These are phyloP conservation scores for Pyrenophora tritici-repentis DNA, from an alignment of 2,329 filamentous ascomycete genomes.

Conservation along the genomic window DNA sequence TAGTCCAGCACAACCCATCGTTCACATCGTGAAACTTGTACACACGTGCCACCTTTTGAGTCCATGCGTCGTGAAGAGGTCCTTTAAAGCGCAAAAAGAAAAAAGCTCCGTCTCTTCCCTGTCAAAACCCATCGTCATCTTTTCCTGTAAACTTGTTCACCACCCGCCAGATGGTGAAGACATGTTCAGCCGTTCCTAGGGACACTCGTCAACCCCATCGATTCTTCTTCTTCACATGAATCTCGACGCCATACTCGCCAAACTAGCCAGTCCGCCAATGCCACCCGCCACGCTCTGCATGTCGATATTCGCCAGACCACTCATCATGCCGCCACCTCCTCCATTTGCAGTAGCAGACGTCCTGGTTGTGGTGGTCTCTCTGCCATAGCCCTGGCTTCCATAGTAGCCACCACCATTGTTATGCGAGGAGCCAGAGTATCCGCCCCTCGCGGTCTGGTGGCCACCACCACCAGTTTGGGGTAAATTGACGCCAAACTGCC, in stretches of 20 bases:
- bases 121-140: not conserved
- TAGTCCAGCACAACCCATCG: not conserved
- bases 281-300: slow-evolving; percentile 41
- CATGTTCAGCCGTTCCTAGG: slow-evolving; percentile 18
- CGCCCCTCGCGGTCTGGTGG: slow-evolving; percentile 11
- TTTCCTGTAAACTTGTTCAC: slow-evolving; percentile 2
- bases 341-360: slow-evolving; percentile 21
- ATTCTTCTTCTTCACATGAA: slow-evolving; percentile 50
- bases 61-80: not conserved
- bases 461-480: slow-evolving; percentile 55
- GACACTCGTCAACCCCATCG: slow-evolving; percentile 5
- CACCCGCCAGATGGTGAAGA: slow-evolving; percentile 11
- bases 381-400: slow-evolving; percentile 52
- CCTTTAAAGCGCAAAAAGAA: not conserved
- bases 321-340: slow-evolving; percentile 33
- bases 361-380: slow-evolving; percentile 16
- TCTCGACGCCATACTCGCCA: slow-evolving; percentile 53
- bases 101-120: not conserved
- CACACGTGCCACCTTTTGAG: not conserved
- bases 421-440: slow-evolving; percentile 28
- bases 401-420: slow-evolving; percentile 49
- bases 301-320: slow-evolving; percentile 33
- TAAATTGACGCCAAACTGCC: slow-evolving; percentile 77
- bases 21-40: not conserved
- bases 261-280: slow-evolving; percentile 53